Conservation (phyloP, 1,284 basidiomycete species). For the Microbotryomycetes sp. region DNA sequence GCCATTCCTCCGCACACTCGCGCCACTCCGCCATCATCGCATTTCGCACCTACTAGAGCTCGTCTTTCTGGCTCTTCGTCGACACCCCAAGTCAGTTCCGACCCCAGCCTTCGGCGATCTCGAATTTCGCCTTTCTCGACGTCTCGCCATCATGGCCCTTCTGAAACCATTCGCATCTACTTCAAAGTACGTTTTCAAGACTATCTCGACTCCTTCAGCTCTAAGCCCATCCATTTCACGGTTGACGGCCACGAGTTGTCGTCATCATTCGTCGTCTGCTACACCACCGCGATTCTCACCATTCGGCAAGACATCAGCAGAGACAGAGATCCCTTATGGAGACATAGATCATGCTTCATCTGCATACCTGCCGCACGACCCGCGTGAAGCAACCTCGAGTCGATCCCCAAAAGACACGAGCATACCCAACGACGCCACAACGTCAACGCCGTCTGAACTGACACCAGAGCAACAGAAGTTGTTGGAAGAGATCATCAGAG, state of each 20-base stretch:
- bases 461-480: conserved; percentile 38
- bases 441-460: conserved; percentile 38
- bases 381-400: neutral
- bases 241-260: neutral
- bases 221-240: too few relatives aligned
- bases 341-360: conserved; percentile 13
- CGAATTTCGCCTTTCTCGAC: too few relatives aligned
- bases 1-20: too few relatives aligned
- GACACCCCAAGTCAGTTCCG: too few relatives aligned
- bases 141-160: neutral
- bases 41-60: too few relatives aligned
- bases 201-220: neutral
- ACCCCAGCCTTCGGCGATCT: too few relatives aligned
- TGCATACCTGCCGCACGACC: conserved; percentile 19
- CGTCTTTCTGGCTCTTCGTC: too few relatives aligned
- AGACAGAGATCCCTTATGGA: conserved; percentile 29
- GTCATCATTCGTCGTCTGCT: neutral
- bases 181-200: neutral
- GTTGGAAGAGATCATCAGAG: conserved; percentile 54
- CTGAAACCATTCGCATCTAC: neutral
- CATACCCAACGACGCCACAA: conserved; percentile 36
- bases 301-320: conserved; percentile 24
- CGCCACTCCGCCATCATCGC: too few relatives aligned
- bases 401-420: neutral
- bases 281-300: conserved; percentile 20